A percentile compares a stretch with the other conserved stretches of the same genome.
These are phyloP conservation scores for Neltuma alba DNA, from an alignment of 306 rosid genomes.

Conservation along the genomic window DNA sequence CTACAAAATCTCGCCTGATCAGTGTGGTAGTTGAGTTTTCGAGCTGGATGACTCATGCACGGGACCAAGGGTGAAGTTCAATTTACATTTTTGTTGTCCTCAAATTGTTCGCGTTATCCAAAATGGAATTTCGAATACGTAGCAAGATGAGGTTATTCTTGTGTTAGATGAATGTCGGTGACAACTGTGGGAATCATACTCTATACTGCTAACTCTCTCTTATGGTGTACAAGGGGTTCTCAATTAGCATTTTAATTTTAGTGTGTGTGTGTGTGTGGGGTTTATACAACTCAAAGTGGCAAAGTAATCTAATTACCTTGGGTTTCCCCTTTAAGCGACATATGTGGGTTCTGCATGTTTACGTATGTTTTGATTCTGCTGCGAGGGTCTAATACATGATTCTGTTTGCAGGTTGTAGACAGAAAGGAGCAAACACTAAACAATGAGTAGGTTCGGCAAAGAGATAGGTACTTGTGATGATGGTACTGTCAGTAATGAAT, in stretches of 20 bases:
- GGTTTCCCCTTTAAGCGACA: background rate
- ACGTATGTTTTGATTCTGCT: conserved; percentile 19
- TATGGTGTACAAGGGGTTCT: background rate
- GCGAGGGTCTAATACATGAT: conserved; percentile 23
- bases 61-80: background rate
- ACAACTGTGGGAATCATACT: conserved; percentile 5
- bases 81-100: background rate
- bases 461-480: conserved; percentile 33
- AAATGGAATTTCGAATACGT: background rate
- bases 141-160: background rate
- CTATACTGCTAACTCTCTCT: conserved; percentile 1
- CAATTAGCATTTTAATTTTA: conserved; percentile 7
- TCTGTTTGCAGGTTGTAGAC: conserved; percentile 40
- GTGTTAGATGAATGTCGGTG: background rate
- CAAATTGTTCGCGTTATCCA: conserved; percentile 23
- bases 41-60: background rate
- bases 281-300: conserved; percentile 21
- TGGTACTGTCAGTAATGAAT: conserved; percentile 31
- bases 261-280: background rate
- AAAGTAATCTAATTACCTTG: background rate
- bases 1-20: background rate
- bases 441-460: conserved; percentile 50
- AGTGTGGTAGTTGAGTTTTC: conserved; percentile 7
- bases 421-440: conserved; percentile 19
- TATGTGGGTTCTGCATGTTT: background rate